These are phyloP conservation scores for Quercus variabilis DNA, from an alignment of 306 rosid species.

Conservation along the genomic window DNA sequence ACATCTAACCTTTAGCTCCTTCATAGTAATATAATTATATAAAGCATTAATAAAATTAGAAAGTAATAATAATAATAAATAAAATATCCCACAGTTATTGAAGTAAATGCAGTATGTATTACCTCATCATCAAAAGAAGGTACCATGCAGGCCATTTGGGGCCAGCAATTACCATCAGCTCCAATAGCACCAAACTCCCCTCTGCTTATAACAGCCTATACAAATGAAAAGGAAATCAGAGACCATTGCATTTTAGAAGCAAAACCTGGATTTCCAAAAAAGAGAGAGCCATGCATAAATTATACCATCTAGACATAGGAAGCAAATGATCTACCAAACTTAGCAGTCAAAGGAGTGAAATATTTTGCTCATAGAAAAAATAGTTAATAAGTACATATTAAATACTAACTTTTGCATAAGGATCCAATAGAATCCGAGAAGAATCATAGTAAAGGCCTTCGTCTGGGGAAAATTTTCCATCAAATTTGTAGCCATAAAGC, in stretches of 20 bases:
- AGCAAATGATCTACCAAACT: not conserved
- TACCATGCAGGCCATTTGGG: conserved; percentile 85
- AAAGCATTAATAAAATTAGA: not conserved
- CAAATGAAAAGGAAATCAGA: conserved; percentile 31
- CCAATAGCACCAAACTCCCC: conserved; percentile 77
- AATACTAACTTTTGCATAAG: conserved; percentile 83
- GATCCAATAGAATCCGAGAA: conserved; percentile 70
- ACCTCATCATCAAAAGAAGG: conserved; percentile 65
- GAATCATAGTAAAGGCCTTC: conserved; percentile 70
- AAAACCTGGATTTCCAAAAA: not conserved
- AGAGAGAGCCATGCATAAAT: not conserved
- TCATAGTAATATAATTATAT: no score
- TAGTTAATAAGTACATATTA: not conserved
- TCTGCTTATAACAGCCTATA: conserved; percentile 90
- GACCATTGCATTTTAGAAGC: conserved; percentile 12
- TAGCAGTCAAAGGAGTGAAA: not conserved
- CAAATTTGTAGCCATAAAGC: conserved; percentile 80
- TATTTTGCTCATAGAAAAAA: not conserved
- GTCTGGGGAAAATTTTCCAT: conserved; percentile 65
- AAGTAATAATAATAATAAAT: not conserved
- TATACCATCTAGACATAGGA: not conserved
- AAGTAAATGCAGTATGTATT: not conserved
- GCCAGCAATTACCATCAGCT: conserved; percentile 81
- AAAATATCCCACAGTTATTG: not conserved
- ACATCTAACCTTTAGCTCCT: no score